phyloP scores from a whole-genome alignment of 2,329 filamentous ascomycete genomes.

The Phaeosphaeriaceae sp. region DNA sequence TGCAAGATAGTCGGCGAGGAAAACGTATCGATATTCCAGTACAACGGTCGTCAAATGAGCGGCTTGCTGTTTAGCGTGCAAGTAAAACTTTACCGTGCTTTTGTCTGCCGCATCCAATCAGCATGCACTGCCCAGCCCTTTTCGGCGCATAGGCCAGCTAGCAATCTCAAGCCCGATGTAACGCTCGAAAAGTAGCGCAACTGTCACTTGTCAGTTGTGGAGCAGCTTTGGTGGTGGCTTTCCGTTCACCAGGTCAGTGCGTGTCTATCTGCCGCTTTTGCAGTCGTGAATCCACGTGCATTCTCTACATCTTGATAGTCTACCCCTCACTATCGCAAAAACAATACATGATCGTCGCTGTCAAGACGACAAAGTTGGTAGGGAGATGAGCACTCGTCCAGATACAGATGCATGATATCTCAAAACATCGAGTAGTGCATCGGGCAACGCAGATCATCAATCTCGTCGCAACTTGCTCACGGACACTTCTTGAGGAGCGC shows the following conservation, averaged over 20 bases:
- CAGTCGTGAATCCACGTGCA: slow-evolving; percentile 14
- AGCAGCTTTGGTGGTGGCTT: neutral
- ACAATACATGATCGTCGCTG: slow-evolving; percentile 14
- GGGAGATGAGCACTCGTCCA: slow-evolving; percentile 11
- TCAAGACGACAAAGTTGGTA: slow-evolving; percentile 10
- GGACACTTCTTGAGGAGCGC: slow-evolving; percentile 2
- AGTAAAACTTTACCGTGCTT: slow-evolving; percentile 19
- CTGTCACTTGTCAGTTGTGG: slow-evolving; percentile 15
- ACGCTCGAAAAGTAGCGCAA: slow-evolving; percentile 24
- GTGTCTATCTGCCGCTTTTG: slow-evolving; percentile 11
- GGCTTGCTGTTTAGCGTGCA: slow-evolving; percentile 6
- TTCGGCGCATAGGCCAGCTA: slow-evolving; percentile 10
- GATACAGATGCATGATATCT: slow-evolving; percentile 15
- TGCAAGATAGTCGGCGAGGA: slow-evolving; percentile 22
- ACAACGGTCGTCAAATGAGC: slow-evolving; percentile 18
- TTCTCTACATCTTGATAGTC: slow-evolving; percentile 8
- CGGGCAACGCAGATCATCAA: slow-evolving; percentile 18
- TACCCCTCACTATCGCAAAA: slow-evolving; percentile 2
- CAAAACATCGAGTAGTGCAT: slow-evolving; percentile 18
- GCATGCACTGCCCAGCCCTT: slow-evolving; percentile 3
- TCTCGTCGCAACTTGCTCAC: neutral
- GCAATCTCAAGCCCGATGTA: slow-evolving; percentile 22
- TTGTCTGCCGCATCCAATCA: slow-evolving; percentile 21
- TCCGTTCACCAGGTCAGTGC: slow-evolving; percentile 18
- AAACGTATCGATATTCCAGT: slow-evolving; percentile 22